Evolutionary conservation across 2,329 filamentous ascomycete genomes (phyloP), one percentile per base, ranked within the genome.

Genomic region (Alternaria brassicae): DNA sequence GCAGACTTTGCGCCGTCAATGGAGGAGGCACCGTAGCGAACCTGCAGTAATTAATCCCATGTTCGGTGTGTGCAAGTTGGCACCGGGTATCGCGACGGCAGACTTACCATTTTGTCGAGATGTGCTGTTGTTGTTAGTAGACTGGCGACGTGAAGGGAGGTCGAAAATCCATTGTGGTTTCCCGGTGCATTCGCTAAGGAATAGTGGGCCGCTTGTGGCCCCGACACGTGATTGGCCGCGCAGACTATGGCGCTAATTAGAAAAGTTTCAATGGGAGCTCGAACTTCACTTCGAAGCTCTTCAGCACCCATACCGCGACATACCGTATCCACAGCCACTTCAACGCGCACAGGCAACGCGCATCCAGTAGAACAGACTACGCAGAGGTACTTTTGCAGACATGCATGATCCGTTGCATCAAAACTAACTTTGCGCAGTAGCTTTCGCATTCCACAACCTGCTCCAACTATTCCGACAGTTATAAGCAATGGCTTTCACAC

Each of bases 1-100:
- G 95, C 95, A 85, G 92, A 96, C 89, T 77, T 77, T 74, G 73
- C 74, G 72, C 75, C 75, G 65, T 76, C 72, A 68, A 77, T 75
- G 62, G 57, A 61, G 68, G 70, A 71, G 63, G 74, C 74, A 71
- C 70, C 75, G 75, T 77, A 77, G 68, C 75, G 75, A 70, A 77
- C 75, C 75, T 77, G 71, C 52, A 54, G 53, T 56, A 66, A 69
- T 74, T 73, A 74, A 67, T 64, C 58, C 61, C 61, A 57, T 62
- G 39, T 58, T 65, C 64, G 64, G 53, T 56, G n/a, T 30, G 52
- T 42, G 52, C 39, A 61, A 13, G 28, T 21, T 49, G 56, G 50
- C 49, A 40, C 58, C 19, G 32, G 10, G n/a, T n/a, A 52, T 36
- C 30, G 53, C 62, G 50, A 62, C 54, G 54, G 56, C 49, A 44